Evolutionary conservation across 306 rosid genomes (phyloP), one percentile per base, ranked within the genome.

Genomic region (Cucurbita moschata): DNA sequence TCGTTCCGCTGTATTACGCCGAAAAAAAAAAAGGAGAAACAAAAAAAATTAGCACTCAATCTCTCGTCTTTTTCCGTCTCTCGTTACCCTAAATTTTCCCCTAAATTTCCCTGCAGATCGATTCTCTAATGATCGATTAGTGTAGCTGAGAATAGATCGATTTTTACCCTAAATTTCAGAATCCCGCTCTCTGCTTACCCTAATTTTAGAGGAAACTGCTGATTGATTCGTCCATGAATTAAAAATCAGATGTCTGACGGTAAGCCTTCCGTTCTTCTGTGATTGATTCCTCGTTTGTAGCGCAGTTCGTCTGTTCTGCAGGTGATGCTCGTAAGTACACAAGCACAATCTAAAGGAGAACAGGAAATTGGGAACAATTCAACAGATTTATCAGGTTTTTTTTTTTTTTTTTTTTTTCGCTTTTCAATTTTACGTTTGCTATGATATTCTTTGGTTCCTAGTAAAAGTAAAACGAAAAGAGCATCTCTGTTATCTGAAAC

Each of bases 381-480:
- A 65, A 44, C 71, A 65, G 7, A 65, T 64, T 65, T 43, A 43
- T 65, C 71, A 65, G 71, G 71, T 65, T 13, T 23, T 65, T 18
- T 18, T 65, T 40, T 11, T 10, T 3, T 47, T 47, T 10, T 10
- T 47, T 10, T 50, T 12, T 6, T 65, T 21, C 38, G 71, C 52
- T 65, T 49, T 61, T 61, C 68, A 61, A 4, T 15, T 37, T 62
- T 38, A n/a, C 23, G 68, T 62, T 42, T 62, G 23, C 23, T 8
- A 37, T 15, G 46, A 7, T 15, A 7, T 38, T 38, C 12, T 38
- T 62, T 8, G 68, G 47, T 38, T 62, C 68, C 0, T 6, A 62
- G 47, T 38, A 62, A 62, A 42, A 9, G 37, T 46, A 18, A 38
- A 62, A 62, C 26, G 26, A 26, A 26, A 26, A 26, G 26, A 26